Evolutionary conservation across 139 green algal genomes (phyloP), one percentile per base, ranked within the genome.

Genomic region (Zygnema circumcarinatum): DNA sequence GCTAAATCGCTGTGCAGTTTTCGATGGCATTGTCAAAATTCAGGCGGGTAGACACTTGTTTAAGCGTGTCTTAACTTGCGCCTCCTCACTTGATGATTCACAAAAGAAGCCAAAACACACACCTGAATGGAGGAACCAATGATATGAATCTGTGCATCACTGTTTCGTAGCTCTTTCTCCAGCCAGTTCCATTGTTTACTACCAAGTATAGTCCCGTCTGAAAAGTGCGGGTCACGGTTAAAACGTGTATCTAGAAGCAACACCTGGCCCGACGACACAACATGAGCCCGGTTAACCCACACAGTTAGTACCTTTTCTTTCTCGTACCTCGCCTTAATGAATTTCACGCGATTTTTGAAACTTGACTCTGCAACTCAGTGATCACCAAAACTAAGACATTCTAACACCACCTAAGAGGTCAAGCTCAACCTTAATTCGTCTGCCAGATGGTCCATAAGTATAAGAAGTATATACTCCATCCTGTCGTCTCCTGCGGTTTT

Each of bases 121-220:
- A 62, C 83, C 85, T 91, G 87, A 38, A 91, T 88, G 22, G 87
- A 91, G 1, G 87, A 91, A 7, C 82, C 87, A 67, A 91, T 91
- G 85, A 91, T 36, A 67, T 91, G 69, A 20, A 92, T 73, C 54
- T 91, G 47, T 1, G 87, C 87, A n/a, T 90, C 75, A 39, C 74
- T 86, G 16, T 42, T 36, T 16, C 21, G 20, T 3, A 92, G 76
- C 78, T 92, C 25, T 21, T 76, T 36, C 67, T 88, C 79, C 29
- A 92, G 76, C 88, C 88, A 92, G 33, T 16, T 36, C 88, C 88
- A 92, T n/a, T 92, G 88, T 68, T 40, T 67, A 38, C 89, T 87
- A 1, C 88, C 88, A 38, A 92, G 76, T 32, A 92, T 80, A 42
- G 87, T 69, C 53, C 88, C 87, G 11, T 90, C 86, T 20, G 25